phyloP scores from a whole-genome alignment of 1,139 yeast species.

The Lodderomyces parapsilosis region DNA sequence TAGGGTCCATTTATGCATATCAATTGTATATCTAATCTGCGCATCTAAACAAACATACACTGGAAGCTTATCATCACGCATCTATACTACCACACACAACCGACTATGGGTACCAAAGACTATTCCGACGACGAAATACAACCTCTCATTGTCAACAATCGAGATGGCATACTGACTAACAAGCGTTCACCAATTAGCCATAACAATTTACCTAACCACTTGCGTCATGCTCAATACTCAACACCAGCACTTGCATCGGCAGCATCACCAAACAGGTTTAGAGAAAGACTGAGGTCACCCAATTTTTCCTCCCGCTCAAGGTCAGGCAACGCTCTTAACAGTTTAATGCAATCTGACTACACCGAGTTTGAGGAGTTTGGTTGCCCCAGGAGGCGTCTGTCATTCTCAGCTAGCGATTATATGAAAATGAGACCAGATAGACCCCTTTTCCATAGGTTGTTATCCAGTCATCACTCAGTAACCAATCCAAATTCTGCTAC shows the following conservation, averaged over 20 bases:
- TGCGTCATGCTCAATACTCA: conserved; percentile 9
- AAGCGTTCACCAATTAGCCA: neutral
- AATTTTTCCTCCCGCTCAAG: conserved; percentile 2
- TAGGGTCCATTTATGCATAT: too few relatives aligned
- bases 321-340: conserved; percentile 1
- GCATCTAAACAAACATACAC: neutral
- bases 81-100: neutral
- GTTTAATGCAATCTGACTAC: conserved; percentile 2
- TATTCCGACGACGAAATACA: neutral
- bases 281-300: neutral
- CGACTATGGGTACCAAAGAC: neutral
- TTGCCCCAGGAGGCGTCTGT: conserved; percentile 11
- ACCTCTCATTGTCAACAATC: neutral
- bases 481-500: conserved; percentile 27
- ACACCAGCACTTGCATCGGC: conserved; percentile 4
- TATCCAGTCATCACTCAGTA: conserved; percentile 31
- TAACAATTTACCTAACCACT: neutral
- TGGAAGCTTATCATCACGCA: neutral
- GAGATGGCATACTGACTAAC: neutral
- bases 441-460: conserved; percentile 28
- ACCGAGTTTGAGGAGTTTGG: conserved; percentile 11
- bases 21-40: neutral
- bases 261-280: neutral
- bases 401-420: conserved; percentile 13
- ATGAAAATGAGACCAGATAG: conserved; percentile 11